Percentiles rank a stretch among this genome's conserved stretches.
Evolutionary conservation across 2,329 filamentous ascomycete species (phyloP).

Genomic region (Cordyceps farinosa): DNA sequence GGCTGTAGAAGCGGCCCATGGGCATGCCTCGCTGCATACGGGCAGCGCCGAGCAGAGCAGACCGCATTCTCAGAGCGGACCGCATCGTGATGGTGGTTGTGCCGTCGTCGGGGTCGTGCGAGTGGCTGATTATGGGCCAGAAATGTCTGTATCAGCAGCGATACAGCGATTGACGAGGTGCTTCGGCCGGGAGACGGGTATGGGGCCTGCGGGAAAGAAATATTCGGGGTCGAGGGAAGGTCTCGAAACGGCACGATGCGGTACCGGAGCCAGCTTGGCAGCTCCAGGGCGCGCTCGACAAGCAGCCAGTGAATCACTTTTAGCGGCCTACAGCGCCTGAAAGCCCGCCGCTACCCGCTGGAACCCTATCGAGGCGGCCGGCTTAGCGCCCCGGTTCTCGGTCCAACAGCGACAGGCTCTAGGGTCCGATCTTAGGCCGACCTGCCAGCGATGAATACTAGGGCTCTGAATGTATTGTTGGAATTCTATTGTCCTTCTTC

Average conservation of each 20-base stretch:
- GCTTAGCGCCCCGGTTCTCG: conserved; percentile 4
- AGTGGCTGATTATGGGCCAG: not conserved
- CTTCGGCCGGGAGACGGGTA: not conserved
- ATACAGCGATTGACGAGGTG: conserved; percentile 2
- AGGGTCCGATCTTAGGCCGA: conserved; percentile 7
- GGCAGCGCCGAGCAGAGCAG: conserved; percentile 33
- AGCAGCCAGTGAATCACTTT: conserved; percentile 5
- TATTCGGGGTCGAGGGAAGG: conserved; percentile 2
- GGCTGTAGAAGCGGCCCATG: conserved; percentile 46
- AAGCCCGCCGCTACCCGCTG: conserved; percentile 21
- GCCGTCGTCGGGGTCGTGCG: not conserved
- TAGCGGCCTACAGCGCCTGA: conserved; percentile 1
- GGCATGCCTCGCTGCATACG: conserved; percentile 36
- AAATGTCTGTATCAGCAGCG: not conserved
- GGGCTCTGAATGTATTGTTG: not conserved
- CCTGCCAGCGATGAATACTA: not conserved
- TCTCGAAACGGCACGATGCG: conserved; percentile 10
- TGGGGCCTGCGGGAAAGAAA: conserved; percentile 1
- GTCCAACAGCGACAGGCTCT: not conserved
- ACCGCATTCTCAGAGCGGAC: conserved; percentile 27
- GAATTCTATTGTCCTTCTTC: no score
- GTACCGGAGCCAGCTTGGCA: conserved; percentile 8
- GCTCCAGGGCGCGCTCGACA: not conserved
- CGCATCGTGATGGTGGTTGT: conserved; percentile 15
- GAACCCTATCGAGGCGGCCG: conserved; percentile 12